Evolutionary conservation across 768 basidiomycete species (phyloP), one percentile per base, ranked within the genome.

Genomic region (Suillus sp.): DNA sequence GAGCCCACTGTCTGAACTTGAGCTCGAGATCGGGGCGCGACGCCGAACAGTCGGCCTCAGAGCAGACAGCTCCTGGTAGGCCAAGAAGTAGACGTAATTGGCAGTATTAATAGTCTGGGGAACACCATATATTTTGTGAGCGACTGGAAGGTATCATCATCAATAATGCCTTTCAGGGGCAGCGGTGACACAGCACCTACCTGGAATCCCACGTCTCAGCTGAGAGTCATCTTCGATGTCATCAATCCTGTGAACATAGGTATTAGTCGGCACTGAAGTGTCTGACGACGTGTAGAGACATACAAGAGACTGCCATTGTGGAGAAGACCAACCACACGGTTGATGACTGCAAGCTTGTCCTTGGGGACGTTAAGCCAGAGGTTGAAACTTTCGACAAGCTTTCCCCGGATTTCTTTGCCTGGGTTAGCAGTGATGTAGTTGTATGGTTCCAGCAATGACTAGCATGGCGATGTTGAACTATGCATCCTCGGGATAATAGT

Each of bases 21-120:
- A 22, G 20, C 50, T 56, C 9, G 60, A 61, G 8, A 35, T 30
- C 11, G 50, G 30, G 9, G n/a, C 35, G 1, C 50, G 60, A n/a
- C 60, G 48, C 1, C 25, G 25, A 34, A 38, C 35, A 8, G 30
- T 14, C 0, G 60, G 60, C 27, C 60, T 35, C 4, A 61, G 34
- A 54, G 50, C 56, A 13, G 56, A 27, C 2, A 93, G 83, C 66
- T 96, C 92, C 66, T 94, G 84, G 72, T 89, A 95, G 0, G 95
- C 96, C 45, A 95, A 86, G 73, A 99, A 99, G 72, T 96, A 98
- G 43, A 95, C 94, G 69, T 98, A 98, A 76, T 97, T 98, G 1
- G 96, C 96, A 4, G 90, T 87, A 74, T 99, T 99, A 77, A 99
- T 95, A 0, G 96, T 96, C 74, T 98, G 96, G 1, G 96, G 93